Conservation (phyloP, 805 yeast species). For the Yamadazyma ubonensis region DNA sequence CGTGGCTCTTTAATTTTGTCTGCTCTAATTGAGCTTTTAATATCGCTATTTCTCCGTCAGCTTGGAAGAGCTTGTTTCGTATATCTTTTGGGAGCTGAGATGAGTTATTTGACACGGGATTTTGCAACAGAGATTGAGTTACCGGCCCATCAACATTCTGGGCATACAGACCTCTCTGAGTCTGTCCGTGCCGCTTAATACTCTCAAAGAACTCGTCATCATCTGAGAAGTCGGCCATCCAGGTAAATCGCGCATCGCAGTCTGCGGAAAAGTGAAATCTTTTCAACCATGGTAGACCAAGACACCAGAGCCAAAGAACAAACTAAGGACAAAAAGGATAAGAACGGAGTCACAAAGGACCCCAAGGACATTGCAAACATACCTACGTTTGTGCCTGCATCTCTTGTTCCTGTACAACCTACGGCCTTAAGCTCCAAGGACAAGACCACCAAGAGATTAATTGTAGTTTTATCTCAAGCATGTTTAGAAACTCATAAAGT, state of each 20-base stretch:
- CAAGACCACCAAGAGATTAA: slow-evolving; percentile 79
- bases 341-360: neutral
- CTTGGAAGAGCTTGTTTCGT: slow-evolving; percentile 35
- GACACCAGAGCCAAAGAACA: neutral
- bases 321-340: neutral
- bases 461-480: slow-evolving; percentile 95
- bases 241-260: slow-evolving; percentile 3
- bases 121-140: too few relatives aligned
- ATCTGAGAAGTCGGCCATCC: slow-evolving; percentile 10
- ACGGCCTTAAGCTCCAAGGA: slow-evolving; percentile 77
- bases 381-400: slow-evolving; percentile 43
- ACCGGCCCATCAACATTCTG: too few relatives aligned
- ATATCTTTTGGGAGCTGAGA: slow-evolving; percentile 16
- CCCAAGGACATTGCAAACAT: slow-evolving; percentile 6
- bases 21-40: slow-evolving; percentile 62
- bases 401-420: slow-evolving; percentile 87
- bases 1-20: slow-evolving; percentile 39
- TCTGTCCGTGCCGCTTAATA: slow-evolving; percentile 1
- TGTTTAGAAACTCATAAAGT: slow-evolving; percentile 93
- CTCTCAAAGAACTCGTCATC: slow-evolving; percentile 16
- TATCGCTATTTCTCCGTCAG: slow-evolving; percentile 77
- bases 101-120: neutral
- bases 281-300: neutral
- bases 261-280: slow-evolving; percentile 1
- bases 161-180: too few relatives aligned